Conservation (phyloP, 192 early-diverging fungal genomes). For the Radiomyces spectabilis region DNA sequence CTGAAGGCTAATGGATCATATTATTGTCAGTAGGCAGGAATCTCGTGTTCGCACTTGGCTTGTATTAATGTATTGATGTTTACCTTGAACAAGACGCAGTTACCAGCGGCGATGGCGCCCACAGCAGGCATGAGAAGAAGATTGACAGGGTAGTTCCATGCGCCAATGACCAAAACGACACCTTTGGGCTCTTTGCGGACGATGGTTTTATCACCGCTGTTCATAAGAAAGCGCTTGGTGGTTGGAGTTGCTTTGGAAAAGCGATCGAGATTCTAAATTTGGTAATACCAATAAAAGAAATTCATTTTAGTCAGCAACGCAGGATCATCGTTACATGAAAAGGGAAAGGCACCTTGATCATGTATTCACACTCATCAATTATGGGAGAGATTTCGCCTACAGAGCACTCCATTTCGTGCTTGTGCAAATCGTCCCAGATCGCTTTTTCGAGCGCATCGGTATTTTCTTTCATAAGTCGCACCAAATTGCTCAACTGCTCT, state of each 20-base stretch:
- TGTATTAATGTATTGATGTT: not conserved
- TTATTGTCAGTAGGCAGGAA: not conserved
- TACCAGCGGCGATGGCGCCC: slow-evolving; percentile 88
- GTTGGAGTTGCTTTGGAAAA: slow-evolving; percentile 32
- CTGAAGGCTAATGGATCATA: slow-evolving; percentile 50
- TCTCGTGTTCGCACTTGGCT: not conserved
- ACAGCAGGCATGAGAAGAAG: slow-evolving; percentile 62
- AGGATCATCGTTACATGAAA: not conserved
- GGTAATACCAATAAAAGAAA: not conserved
- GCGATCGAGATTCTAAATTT: slow-evolving; percentile 45
- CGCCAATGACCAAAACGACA: slow-evolving; percentile 26
- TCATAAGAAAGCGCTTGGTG: slow-evolving; percentile 32
- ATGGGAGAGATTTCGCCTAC: slow-evolving; percentile 18
- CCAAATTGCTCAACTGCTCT: slow-evolving; percentile 11
- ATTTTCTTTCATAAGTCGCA: slow-evolving; percentile 18
- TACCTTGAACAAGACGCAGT: slow-evolving; percentile 63
- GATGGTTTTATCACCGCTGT: slow-evolving; percentile 36
- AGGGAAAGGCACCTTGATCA: slow-evolving; percentile 14
- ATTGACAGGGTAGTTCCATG: slow-evolving; percentile 76
- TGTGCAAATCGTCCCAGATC: slow-evolving; percentile 21
- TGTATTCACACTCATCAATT: slow-evolving; percentile 20
- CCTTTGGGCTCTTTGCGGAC: slow-evolving; percentile 65
- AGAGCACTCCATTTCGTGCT: slow-evolving; percentile 12
- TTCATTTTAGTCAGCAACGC: not conserved
- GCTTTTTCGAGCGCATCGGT: slow-evolving; percentile 4